These are phyloP conservation scores for Cercospora berteroae DNA, from an alignment of 2,329 filamentous ascomycete genomes.

Conservation along the genomic window DNA sequence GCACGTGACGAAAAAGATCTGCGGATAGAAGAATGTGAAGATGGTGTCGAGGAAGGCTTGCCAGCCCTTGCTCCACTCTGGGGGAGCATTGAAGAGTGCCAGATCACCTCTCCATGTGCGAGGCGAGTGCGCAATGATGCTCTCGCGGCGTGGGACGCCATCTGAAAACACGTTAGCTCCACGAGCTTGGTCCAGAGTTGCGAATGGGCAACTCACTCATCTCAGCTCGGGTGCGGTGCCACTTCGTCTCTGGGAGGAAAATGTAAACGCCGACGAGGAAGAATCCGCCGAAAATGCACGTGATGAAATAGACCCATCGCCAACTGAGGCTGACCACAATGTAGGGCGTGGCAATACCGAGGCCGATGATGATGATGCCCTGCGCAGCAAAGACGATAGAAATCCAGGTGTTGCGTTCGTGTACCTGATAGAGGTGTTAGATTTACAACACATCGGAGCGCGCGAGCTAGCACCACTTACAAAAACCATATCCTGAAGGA, in stretches of 20 bases:
- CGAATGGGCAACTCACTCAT: slow-evolving; percentile 22
- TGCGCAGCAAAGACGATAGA: slow-evolving; percentile 33
- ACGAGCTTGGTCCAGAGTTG: not conserved
- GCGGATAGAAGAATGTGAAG: slow-evolving; percentile 35
- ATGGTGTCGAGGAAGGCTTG: slow-evolving; percentile 34
- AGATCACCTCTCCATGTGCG: slow-evolving; percentile 31
- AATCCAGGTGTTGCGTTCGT: slow-evolving; percentile 36
- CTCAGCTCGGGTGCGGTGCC: slow-evolving; percentile 28
- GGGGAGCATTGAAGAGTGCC: slow-evolving; percentile 26
- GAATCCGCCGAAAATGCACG: slow-evolving; percentile 25
- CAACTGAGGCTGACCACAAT: slow-evolving; percentile 33
- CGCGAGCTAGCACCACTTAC: slow-evolving; percentile 4
- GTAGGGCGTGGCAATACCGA: slow-evolving; percentile 34
- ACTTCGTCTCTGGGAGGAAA: slow-evolving; percentile 35
- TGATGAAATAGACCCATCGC: slow-evolving; percentile 36
- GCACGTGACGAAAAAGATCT: slow-evolving; percentile 37
- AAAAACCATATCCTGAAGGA: slow-evolving; percentile 34
- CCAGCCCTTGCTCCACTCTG: slow-evolving; percentile 30
- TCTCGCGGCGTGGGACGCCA: slow-evolving; percentile 21
- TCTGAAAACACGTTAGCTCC: slow-evolving; percentile 11
- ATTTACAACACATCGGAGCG: not conserved
- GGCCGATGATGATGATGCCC: slow-evolving; percentile 33
- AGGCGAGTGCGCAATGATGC: slow-evolving; percentile 12
- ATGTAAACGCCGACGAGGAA: slow-evolving; percentile 31
- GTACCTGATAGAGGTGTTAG: slow-evolving; percentile 18